Conservation (phyloP, 2,329 filamentous ascomycete genomes). For the Chaetomium sp. region DNA sequence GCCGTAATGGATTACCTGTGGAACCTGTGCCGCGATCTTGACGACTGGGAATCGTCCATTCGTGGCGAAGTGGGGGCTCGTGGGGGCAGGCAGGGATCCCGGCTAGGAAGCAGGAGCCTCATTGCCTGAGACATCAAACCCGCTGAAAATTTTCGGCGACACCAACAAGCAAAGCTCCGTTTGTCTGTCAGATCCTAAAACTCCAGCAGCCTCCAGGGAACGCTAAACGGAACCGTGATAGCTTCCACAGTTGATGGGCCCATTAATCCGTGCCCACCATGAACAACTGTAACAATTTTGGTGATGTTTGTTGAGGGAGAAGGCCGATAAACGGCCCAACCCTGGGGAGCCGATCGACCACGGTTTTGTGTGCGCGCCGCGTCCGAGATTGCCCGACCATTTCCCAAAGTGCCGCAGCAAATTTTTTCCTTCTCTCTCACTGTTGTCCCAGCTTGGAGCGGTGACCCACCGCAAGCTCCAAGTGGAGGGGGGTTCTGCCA, state of each 20-base stretch:
- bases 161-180: constrained; percentile 26
- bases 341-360: constrained; percentile 19
- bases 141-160: constrained; percentile 34
- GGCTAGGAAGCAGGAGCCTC: constrained; percentile 31
- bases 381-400: constrained; percentile 36
- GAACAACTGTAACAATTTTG: background rate
- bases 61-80: constrained; percentile 35
- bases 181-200: constrained; percentile 18
- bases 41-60: constrained; percentile 25
- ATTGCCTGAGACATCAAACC: constrained; percentile 34
- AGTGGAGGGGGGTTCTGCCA: constrained; percentile 34
- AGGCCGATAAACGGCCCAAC: constrained; percentile 7
- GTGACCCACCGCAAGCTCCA: constrained; percentile 36
- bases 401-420: constrained; percentile 32
- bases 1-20: constrained; percentile 19
- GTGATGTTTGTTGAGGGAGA: constrained; percentile 1
- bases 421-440: constrained; percentile 33
- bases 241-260: constrained; percentile 19
- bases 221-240: constrained; percentile 22
- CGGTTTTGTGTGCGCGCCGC: constrained; percentile 19
- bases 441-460: constrained; percentile 31
- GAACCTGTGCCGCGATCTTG: background rate
- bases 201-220: constrained; percentile 17
- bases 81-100: constrained; percentile 30
- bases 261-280: constrained; percentile 21